phyloP scores from a whole-genome alignment of 2,329 filamentous ascomycete genomes.

The Penicillium sp. region DNA sequence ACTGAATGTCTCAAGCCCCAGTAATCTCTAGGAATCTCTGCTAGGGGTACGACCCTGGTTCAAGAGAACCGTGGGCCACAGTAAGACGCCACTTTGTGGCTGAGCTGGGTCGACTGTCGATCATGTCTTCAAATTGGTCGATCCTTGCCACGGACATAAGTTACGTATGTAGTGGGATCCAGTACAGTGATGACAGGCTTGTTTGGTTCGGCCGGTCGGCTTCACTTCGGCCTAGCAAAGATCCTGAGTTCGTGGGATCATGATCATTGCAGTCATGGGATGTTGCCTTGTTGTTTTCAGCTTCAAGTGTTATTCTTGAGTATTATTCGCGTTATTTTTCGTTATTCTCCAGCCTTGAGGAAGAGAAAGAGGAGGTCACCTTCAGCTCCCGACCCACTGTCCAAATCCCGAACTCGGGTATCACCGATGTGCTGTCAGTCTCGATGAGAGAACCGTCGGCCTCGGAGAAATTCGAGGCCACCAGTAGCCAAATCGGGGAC shows the following conservation, averaged over 20 bases:
- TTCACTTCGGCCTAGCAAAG: neutral
- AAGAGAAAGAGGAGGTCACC: neutral
- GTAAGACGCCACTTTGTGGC: constrained; percentile 16
- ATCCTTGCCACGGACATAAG: constrained; percentile 2
- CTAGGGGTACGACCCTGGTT: neutral
- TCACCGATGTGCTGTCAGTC: neutral
- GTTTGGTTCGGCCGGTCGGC: constrained; percentile 1
- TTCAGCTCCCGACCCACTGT: neutral
- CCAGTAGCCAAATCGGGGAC: neutral
- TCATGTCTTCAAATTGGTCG: constrained; percentile 3
- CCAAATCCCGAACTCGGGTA: constrained; percentile 1
- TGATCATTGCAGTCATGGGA: too few species aligned
- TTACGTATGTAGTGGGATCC: neutral
- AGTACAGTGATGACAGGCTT: neutral
- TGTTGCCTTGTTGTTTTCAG: neutral
- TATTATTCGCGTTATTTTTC: too few species aligned
- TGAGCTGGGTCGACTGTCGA: constrained; percentile 8
- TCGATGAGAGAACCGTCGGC: constrained; percentile 1
- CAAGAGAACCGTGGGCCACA: neutral
- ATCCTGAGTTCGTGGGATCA: neutral
- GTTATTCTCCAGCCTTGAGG: too few species aligned
- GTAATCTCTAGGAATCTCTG: neutral
- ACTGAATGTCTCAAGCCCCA: neutral
- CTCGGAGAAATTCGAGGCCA: constrained; percentile 6
- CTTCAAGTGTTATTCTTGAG: neutral